A percentile compares a stretch with the other conserved stretches of the same genome.
phyloP scores from a whole-genome alignment of 768 basidiomycete genomes.

The Termitomyces sp. region DNA sequence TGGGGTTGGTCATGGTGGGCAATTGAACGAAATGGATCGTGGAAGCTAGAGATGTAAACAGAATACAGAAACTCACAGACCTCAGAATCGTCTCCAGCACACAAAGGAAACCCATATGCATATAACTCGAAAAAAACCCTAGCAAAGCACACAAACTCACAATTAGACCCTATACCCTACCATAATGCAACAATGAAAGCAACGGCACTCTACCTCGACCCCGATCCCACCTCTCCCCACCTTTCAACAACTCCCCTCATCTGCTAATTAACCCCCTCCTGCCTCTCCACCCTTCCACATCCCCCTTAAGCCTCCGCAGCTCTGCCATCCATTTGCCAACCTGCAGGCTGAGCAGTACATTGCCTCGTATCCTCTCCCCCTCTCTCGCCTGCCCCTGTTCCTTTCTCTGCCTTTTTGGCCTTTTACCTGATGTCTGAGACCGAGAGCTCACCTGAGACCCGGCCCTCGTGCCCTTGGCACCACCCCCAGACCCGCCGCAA shows the following conservation, averaged over 20 bases:
- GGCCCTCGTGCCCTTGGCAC: constrained; percentile 11
- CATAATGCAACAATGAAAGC: too few relatives aligned
- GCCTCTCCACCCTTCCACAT: constrained; percentile 44
- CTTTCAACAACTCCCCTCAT: constrained; percentile 5
- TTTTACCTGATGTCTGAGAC: not conserved
- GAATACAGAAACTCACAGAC: too few relatives aligned
- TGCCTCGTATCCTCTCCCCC: not conserved
- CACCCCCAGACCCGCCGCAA: constrained; percentile 69
- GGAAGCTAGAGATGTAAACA: too few relatives aligned
- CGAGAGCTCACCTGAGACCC: too few relatives aligned
- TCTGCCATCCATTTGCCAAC: constrained; percentile 68
- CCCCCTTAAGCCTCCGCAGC: constrained; percentile 53
- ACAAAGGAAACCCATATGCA: too few relatives aligned
- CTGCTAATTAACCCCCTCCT: constrained; percentile 39
- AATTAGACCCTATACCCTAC: too few relatives aligned
- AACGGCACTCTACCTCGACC: too few relatives aligned
- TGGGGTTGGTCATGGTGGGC: too few relatives aligned
- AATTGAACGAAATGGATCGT: too few relatives aligned
- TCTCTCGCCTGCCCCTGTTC: not conserved
- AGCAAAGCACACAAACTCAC: too few relatives aligned
- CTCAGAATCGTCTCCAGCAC: too few relatives aligned
- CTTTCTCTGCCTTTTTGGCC: not conserved
- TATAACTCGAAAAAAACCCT: too few relatives aligned
- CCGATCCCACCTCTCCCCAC: not conserved
- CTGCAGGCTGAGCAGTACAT: constrained; percentile 37